These are phyloP conservation scores for Phytophthora sojae DNA, from an alignment of 352 stramenopile genomes.

Conservation along the genomic window DNA sequence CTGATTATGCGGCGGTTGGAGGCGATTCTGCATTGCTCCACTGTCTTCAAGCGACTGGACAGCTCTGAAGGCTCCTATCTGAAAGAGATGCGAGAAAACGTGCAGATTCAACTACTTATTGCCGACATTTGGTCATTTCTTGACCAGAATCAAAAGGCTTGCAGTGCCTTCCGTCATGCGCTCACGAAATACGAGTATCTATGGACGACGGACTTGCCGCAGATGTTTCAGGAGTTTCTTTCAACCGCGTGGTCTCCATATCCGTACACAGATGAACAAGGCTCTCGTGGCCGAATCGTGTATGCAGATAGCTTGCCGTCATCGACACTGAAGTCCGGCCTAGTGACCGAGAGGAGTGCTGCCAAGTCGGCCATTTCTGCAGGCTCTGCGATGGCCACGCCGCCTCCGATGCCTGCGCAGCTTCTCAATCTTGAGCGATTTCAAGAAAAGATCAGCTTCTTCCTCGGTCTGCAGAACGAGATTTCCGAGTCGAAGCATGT, in stretches of 20 bases:
- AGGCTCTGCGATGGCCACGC: conserved; percentile 37
- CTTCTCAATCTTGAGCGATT: conserved; percentile 86
- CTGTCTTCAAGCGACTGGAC: conserved; percentile 88
- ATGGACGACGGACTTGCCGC: conserved; percentile 91
- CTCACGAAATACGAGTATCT: conserved; percentile 94
- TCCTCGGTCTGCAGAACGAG: conserved; percentile 88
- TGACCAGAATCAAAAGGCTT: conserved; percentile 78
- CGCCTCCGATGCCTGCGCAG: conserved; percentile 70
- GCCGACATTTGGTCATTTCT: conserved; percentile 86
- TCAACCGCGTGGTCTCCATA: conserved; percentile 66
- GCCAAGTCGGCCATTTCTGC: conserved; percentile 21
- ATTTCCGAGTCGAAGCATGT: conserved; percentile 89
- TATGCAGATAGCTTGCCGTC: conserved; percentile 43
- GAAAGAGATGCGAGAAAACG: conserved; percentile 90
- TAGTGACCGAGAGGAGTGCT: conserved; percentile 6
- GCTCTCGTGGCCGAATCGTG: conserved; percentile 22
- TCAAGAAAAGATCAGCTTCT: conserved; percentile 92
- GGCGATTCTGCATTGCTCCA: conserved; percentile 68
- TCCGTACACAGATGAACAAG: conserved; percentile 35
- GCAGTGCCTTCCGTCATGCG: conserved; percentile 63
- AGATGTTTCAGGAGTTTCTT: conserved; percentile 91
- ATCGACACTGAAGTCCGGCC: conserved; percentile 12
- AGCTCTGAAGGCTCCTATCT: conserved; percentile 88
- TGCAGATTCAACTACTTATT: conserved; percentile 76
- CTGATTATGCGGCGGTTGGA: conserved; percentile 74